A percentile compares a stretch with the other conserved stretches of the same genome.
Conservation (phyloP, 805 yeast species). For the Candida xiaguanensis region DNA sequence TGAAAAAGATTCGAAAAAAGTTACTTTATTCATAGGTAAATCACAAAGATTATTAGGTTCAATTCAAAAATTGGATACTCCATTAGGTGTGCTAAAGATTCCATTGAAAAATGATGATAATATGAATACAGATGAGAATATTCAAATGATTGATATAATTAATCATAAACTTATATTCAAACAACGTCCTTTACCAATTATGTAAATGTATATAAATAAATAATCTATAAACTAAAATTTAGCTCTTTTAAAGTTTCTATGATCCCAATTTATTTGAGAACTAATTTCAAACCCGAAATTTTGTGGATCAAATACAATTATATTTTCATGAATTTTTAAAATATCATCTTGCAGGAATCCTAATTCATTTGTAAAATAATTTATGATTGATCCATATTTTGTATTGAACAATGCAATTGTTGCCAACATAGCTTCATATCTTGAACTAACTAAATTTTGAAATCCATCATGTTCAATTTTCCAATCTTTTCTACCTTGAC, state of each 20-base stretch:
- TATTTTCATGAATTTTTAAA: constrained; percentile 20
- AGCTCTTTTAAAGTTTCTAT: constrained; percentile 12
- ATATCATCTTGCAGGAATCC: constrained; percentile 46
- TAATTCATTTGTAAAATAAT: constrained; percentile 43
- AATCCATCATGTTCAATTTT: constrained; percentile 49
- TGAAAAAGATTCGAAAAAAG: constrained; percentile 35
- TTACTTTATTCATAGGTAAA: constrained; percentile 60
- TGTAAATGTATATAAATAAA: constrained; percentile 46
- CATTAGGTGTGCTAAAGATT: constrained; percentile 59
- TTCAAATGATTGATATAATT: constrained; percentile 58
- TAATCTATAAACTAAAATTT: constrained; percentile 9
- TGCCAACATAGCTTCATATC: constrained; percentile 66
- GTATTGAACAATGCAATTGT: constrained; percentile 51
- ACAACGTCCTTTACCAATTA: constrained; percentile 72
- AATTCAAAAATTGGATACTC: constrained; percentile 56
- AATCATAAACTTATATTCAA: constrained; percentile 57
- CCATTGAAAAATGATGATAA: constrained; percentile 18
- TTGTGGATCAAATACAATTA: constrained; percentile 19
- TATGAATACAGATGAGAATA: constrained; percentile 19
- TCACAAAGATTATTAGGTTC: constrained; percentile 68
- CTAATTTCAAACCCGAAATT: constrained; percentile 12
- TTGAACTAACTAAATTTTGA: constrained; percentile 56
- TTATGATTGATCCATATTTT: constrained; percentile 52
- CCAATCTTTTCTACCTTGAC: constrained; percentile 41
- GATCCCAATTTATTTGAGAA: constrained; percentile 13